phyloP scores from a whole-genome alignment of 768 basidiomycete species.

The Psilocybe subaeruginosa region DNA sequence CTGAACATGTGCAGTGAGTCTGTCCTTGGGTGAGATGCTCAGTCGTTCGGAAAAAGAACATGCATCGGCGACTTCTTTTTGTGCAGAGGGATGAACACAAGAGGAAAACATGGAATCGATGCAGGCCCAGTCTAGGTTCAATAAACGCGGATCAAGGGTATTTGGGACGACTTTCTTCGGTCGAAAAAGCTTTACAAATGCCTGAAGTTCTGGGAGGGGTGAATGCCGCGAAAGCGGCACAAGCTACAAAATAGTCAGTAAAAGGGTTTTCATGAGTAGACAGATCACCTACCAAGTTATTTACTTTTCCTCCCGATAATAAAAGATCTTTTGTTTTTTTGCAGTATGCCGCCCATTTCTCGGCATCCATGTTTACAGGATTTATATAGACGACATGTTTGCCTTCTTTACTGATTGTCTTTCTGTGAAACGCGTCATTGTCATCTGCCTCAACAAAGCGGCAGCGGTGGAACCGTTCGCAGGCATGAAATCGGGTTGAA shows the following conservation, averaged over 20 bases:
- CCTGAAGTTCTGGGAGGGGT: slow-evolving; percentile 80
- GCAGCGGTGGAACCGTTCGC: slow-evolving; percentile 84
- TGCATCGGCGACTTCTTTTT: not conserved
- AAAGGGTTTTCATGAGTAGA: not conserved
- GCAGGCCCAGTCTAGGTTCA: slow-evolving; percentile 71
- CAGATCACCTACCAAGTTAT: slow-evolving; percentile 57
- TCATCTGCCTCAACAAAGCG: slow-evolving; percentile 54
- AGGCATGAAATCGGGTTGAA: slow-evolving; percentile 88
- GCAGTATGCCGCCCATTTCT: slow-evolving; percentile 55
- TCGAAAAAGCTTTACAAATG: slow-evolving; percentile 80
- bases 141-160: slow-evolving; percentile 56
- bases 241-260: slow-evolving; percentile 46
- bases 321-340: slow-evolving; percentile 43
- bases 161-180: slow-evolving; percentile 83
- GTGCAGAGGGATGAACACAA: slow-evolving; percentile 44
- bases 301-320: slow-evolving; percentile 45
- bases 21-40: slow-evolving; percentile 5
- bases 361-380: slow-evolving; percentile 69
- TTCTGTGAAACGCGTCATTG: slow-evolving; percentile 25
- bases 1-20: slow-evolving; percentile 17
- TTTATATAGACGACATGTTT: slow-evolving; percentile 82
- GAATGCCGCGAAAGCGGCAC: slow-evolving; percentile 89
- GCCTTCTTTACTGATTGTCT: slow-evolving; percentile 44
- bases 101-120: slow-evolving; percentile 70
- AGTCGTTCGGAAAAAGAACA: slow-evolving; percentile 7